Percentiles rank a stretch among this genome's conserved stretches.
Evolutionary conservation across 768 basidiomycete species (phyloP).

Genomic region (Scleroderma citrinum): DNA sequence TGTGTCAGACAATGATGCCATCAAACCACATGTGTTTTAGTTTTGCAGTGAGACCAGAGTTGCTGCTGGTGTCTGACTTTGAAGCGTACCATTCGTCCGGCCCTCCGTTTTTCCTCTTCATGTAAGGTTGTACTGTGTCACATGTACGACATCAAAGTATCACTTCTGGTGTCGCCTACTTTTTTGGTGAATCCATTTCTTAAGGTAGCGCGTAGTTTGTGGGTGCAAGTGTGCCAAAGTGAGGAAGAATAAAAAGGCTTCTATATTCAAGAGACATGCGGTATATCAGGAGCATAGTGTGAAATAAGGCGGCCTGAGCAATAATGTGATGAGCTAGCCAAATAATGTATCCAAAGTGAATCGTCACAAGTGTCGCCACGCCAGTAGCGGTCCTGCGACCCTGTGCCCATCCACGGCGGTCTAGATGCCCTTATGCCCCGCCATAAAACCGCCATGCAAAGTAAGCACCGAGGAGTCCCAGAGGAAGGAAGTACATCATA

Average conservation of each 20-base stretch:
- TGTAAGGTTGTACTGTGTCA: no score
- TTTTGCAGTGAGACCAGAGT: conserved; percentile 3
- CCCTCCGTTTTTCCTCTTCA: no score
- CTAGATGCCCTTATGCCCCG: conserved; percentile 21
- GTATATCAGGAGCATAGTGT: neutral
- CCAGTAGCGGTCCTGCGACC: neutral
- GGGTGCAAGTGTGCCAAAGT: no score
- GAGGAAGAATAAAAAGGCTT: no score
- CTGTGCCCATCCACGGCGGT: conserved; percentile 10
- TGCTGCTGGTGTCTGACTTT: no score
- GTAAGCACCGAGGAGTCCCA: conserved; percentile 75
- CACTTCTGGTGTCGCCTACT: no score
- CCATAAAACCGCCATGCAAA: conserved; percentile 81
- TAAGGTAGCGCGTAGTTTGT: no score
- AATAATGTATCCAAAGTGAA: neutral
- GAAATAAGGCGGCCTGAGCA: neutral
- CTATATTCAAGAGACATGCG: neutral
- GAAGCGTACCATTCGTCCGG: no score
- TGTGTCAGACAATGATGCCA: neutral
- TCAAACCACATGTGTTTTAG: neutral
- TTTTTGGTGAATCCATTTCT: no score
- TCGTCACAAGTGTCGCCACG: no score
- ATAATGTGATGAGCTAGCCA: neutral
- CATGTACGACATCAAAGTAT: no score
- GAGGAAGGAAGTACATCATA: conserved; percentile 80